Evolutionary conservation across 2,329 filamentous ascomycete genomes (phyloP).

Genomic region (Sarocladiaceae sp.): DNA sequence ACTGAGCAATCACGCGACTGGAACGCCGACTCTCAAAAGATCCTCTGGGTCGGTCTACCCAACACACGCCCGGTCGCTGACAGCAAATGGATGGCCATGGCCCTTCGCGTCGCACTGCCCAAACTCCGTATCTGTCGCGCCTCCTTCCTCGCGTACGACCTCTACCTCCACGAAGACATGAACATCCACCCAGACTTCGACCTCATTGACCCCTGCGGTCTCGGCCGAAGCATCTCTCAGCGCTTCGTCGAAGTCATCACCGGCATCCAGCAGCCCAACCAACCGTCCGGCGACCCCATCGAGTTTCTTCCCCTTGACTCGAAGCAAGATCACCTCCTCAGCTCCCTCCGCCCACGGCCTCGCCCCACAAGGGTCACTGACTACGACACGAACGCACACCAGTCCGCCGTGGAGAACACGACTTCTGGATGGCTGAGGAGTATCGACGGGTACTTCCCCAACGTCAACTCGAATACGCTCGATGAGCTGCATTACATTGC

Average conservation of each 20-base stretch:
- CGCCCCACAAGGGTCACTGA: constrained; percentile 22
- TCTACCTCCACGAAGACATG: constrained; percentile 28
- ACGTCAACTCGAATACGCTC: constrained; percentile 37
- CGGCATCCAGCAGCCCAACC: constrained; percentile 31
- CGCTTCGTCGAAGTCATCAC: constrained; percentile 40
- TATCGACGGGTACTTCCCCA: constrained; percentile 38
- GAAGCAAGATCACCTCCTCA: constrained; percentile 17
- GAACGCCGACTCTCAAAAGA: constrained; percentile 26
- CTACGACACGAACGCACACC: constrained; percentile 30
- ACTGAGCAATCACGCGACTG: constrained; percentile 27
- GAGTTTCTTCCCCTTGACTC: constrained; percentile 26
- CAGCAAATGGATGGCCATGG: constrained; percentile 36
- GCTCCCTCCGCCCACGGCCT: constrained; percentile 5
- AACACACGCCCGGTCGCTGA: constrained; percentile 31
- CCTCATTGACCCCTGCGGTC: constrained; percentile 33
- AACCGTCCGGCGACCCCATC: constrained; percentile 24
- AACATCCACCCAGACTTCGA: constrained; percentile 28
- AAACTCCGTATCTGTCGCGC: constrained; percentile 36
- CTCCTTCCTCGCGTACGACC: constrained; percentile 37
- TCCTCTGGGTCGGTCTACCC: constrained; percentile 40
- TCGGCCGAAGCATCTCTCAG: constrained; percentile 34
- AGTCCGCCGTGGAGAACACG: constrained; percentile 29
- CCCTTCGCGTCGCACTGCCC: constrained; percentile 28
- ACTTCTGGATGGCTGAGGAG: constrained; percentile 34
- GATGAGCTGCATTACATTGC: constrained; percentile 37